Evolutionary conservation across 345 rosid species (phyloP), one percentile per base, ranked within the genome.

Genomic region (Eucalyptus curtisii): DNA sequence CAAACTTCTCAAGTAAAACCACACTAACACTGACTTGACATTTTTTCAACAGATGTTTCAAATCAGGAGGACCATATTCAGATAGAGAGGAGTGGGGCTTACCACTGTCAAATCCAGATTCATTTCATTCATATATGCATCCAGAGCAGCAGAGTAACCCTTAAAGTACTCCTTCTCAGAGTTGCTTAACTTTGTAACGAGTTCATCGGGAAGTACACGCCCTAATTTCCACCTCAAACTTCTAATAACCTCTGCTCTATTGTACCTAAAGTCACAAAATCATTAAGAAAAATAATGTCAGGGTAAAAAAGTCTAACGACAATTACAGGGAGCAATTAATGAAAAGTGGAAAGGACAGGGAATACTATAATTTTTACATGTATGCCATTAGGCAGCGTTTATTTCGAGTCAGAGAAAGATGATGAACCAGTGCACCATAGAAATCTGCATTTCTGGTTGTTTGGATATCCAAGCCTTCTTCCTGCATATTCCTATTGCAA

Each of bases 361-460:
- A 90, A 40, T 76, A 40, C 30, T 76, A 76, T 76, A 5, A 76
- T 20, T 57, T 86, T 90, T 90, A 97, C 99, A 94, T 92, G 86
- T 98, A 97, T n/a, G 97, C 97, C 99, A 95, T 94, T 89, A 98
- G 93, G 94, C 99, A 98, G 86, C 99, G 97, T 87, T 98, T 98
- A 92, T 96, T 96, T 31, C 97, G 97, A 92, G 91, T 91, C 90
- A 98, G 91, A 90, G 99, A 90, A 89, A 98, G 95, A 91, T 98
- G 99, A 89, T 98, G 99, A 76, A 93, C 90, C 15, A 98, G 95
- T 66, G 98, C 97, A 55, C 99, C 99, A 87, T 97, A 95, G 90
- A 95, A 97, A 90, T 97, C 99, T 4, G 93, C 96, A 90, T 96
- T 97, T 93, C 96, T 95, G 82, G 94, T 93, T 89, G 95, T 96